Conservation (phyloP, 2,329 filamentous ascomycete genomes). For the Lachnellula willkommii region DNA sequence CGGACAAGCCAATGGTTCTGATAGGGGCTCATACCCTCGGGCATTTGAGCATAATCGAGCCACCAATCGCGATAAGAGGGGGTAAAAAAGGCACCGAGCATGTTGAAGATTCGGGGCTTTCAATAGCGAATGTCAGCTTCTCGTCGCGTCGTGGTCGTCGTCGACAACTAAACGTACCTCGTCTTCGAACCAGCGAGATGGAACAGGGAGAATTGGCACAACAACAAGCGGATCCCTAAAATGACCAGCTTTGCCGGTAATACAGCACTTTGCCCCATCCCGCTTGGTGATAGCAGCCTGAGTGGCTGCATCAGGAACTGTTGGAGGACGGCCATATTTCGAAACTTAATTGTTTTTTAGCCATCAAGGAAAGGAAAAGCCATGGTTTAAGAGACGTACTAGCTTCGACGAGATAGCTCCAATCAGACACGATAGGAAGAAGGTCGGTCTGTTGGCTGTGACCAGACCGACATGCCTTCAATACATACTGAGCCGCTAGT, state of each 20-base stretch:
- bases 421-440: neutral
- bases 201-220: conserved; percentile 1
- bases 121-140: neutral
- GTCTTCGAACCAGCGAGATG: neutral
- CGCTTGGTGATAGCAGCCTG: neutral
- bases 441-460: neutral
- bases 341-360: neutral
- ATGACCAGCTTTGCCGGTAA: neutral
- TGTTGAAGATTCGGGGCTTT: neutral
- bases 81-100: conserved; percentile 2
- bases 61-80: conserved; percentile 1
- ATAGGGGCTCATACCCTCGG: neutral
- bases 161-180: neutral
- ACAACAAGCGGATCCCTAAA: neutral
- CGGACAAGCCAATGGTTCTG: conserved; percentile 1
- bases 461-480: neutral
- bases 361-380: neutral
- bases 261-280: conserved; percentile 3
- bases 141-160: neutral
- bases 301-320: neutral
- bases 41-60: neutral
- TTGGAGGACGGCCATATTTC: neutral
- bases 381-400: neutral
- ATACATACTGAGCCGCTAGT: conserved; percentile 1
- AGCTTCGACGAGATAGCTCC: neutral